A percentile compares a stretch with the other conserved stretches of the same genome.
These are phyloP conservation scores for Tephrocybe rancida DNA, from an alignment of 768 basidiomycete genomes.

Conservation along the genomic window DNA sequence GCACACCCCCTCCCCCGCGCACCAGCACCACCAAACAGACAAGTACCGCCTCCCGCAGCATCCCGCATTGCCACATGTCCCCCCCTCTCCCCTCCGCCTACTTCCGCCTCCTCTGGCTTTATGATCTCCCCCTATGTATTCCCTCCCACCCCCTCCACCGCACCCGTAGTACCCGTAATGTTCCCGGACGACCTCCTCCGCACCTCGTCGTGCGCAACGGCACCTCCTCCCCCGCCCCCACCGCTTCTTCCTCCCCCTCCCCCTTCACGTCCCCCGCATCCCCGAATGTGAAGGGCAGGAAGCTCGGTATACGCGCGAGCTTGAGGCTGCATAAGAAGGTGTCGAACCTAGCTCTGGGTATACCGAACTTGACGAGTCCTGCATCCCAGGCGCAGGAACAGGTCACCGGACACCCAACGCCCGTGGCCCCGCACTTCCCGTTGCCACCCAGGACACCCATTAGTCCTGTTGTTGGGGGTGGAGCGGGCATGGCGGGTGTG, in stretches of 20 bases:
- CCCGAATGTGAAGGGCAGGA: no score
- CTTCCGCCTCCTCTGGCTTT: slow-evolving; percentile 25
- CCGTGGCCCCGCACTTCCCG: slow-evolving; percentile 8
- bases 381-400: no score
- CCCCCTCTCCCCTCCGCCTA: slow-evolving; percentile 17
- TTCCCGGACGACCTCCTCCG: slow-evolving; percentile 78
- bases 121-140: slow-evolving; percentile 10
- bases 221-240: neutral
- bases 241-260: neutral
- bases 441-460: no score
- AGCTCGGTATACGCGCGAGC: no score
- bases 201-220: slow-evolving; percentile 54
- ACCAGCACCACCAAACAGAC: neutral
- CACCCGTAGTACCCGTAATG: slow-evolving; percentile 33
- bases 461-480: no score
- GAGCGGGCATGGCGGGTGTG: slow-evolving; percentile 4
- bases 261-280: neutral
- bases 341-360: no score
- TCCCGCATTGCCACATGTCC: slow-evolving; percentile 28
- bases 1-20: slow-evolving; percentile 52
- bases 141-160: slow-evolving; percentile 27
- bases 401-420: slow-evolving; percentile 26
- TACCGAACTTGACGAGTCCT: no score
- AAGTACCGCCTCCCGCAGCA: slow-evolving; percentile 27
- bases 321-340: no score